Evolutionary conservation across 2,329 filamentous ascomycete species (phyloP).

Genomic region (Falciphora oryzae): DNA sequence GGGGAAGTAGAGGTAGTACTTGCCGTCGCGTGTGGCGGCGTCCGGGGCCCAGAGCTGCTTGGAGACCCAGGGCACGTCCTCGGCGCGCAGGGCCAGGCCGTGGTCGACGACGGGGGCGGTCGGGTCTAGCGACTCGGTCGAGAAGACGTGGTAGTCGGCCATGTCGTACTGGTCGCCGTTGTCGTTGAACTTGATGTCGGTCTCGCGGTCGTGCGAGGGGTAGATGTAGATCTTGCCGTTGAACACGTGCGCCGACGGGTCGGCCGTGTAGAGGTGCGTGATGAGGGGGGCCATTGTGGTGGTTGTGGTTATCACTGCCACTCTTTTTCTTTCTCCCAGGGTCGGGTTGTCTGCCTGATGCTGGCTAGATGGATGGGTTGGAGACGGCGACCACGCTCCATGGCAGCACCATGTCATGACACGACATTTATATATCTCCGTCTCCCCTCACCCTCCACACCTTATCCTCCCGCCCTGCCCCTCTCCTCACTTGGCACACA

Average conservation of each 20-base stretch:
- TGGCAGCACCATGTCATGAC: neutral
- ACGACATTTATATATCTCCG: neutral
- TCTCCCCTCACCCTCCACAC: too few species aligned
- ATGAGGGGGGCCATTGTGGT: conserved; percentile 54
- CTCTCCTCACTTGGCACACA: neutral
- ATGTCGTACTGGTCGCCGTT: conserved; percentile 85
- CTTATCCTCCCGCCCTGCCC: too few species aligned
- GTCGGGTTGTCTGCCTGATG: too few species aligned
- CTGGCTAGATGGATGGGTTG: neutral
- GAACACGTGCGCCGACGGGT: conserved; percentile 77
- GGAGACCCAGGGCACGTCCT: conserved; percentile 68
- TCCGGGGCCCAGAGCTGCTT: conserved; percentile 81
- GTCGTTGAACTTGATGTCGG: conserved; percentile 70
- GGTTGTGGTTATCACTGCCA: conserved; percentile 4
- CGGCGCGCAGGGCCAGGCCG: conserved; percentile 58
- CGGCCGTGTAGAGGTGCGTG: conserved; percentile 71
- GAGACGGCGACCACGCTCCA: neutral
- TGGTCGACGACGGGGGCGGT: conserved; percentile 63
- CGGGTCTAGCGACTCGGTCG: conserved; percentile 42
- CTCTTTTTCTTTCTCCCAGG: too few species aligned
- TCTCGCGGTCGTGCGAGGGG: conserved; percentile 74
- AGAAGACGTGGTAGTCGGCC: conserved; percentile 78
- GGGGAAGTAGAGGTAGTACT: conserved; percentile 74
- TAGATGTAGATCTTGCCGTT: conserved; percentile 72
- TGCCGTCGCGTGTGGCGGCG: conserved; percentile 57